phyloP scores from a whole-genome alignment of 129 eudicot species.

The Arctium lappa region DNA sequence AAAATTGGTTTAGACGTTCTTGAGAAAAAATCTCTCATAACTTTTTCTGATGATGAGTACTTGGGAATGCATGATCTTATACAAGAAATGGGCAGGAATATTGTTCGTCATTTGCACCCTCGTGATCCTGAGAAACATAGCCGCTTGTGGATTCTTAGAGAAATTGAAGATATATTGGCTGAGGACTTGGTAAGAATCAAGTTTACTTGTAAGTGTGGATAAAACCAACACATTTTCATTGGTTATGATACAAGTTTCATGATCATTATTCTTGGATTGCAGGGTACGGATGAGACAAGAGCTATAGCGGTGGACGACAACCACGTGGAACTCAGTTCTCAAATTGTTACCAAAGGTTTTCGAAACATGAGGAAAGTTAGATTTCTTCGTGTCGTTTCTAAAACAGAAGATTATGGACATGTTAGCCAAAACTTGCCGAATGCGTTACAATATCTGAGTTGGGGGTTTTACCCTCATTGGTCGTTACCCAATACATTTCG shows the following conservation, averaged over 20 bases:
- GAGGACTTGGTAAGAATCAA: conserved; percentile 10
- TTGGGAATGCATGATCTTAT: conserved; percentile 54
- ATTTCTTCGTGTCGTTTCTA: neutral
- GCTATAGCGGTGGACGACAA: neutral
- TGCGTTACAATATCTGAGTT: conserved; percentile 5
- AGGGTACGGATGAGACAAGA: conserved; percentile 5
- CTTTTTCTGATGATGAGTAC: neutral
- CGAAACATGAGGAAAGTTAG: neutral
- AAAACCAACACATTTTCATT: neutral
- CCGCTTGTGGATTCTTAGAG: conserved; percentile 40
- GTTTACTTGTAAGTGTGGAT: neutral
- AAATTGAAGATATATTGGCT: conserved; percentile 21
- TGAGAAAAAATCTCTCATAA: conserved; percentile 36
- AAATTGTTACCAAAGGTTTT: conserved; percentile 6
- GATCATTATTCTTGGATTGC: neutral
- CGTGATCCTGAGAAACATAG: conserved; percentile 41
- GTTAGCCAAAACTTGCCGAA: neutral
- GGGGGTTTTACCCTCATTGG: neutral
- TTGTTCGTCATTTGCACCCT: conserved; percentile 25
- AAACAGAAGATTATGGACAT: neutral
- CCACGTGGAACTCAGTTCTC: neutral
- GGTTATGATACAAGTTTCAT: neutral
- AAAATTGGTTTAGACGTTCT: conserved; percentile 9
- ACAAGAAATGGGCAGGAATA: conserved; percentile 57
- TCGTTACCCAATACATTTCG: conserved; percentile 6